Base-by-base conservation (phyloP, 306 rosid genomes). In the Vicia sativa region DNA sequence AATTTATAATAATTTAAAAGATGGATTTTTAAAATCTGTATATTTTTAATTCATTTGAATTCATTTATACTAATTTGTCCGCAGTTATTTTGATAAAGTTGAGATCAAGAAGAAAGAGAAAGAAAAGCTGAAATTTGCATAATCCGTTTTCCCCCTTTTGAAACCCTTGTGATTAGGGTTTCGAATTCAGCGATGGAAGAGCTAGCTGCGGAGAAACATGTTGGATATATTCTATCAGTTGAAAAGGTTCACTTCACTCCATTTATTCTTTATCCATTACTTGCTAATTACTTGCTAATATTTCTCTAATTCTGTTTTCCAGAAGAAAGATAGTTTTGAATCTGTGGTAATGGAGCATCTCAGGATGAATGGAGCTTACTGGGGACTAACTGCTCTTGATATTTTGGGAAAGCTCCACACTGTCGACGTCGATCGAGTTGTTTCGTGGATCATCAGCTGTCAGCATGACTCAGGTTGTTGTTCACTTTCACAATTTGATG, bases 311-410 rank as follows among this genome's bases (percentile, higher is more conserved):
- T 34, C 38, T 41, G 70, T 25, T 48, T 67, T 67, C 14, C 84
- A 90, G 96, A 87, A 71, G 80, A 87, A 92, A 81, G 93, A 87
- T 64, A 86, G 83, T 49, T 86, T 90, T 58, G 86, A 83, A 68
- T 88, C 96, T 7, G 96, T 90, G 50, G 82, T 80, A 66, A 83
- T 88, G 93, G 95, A 92, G 74, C 98, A 90, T 81, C 81, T 92
- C 26, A 86, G 96, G 78, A 80, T 93, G 91, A 93, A 74, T 67
- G 98, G 98, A 34, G 95, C 89, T 9, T 93, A 90, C 42, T 87
- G 98, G 97, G 96, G 96, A 26, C n/a, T 93, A 82, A 82, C 89
- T 43, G 62, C 96, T 42, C 82, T 93, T 46, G 96, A 93, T 79
- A 73, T 93, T 48, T 62, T 90, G 12, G 95, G 90, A 66, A 90